Percentiles rank a stretch among this genome's conserved stretches.
Conservation (phyloP, 2,329 filamentous ascomycete species). For the Cytospora piceicola region DNA sequence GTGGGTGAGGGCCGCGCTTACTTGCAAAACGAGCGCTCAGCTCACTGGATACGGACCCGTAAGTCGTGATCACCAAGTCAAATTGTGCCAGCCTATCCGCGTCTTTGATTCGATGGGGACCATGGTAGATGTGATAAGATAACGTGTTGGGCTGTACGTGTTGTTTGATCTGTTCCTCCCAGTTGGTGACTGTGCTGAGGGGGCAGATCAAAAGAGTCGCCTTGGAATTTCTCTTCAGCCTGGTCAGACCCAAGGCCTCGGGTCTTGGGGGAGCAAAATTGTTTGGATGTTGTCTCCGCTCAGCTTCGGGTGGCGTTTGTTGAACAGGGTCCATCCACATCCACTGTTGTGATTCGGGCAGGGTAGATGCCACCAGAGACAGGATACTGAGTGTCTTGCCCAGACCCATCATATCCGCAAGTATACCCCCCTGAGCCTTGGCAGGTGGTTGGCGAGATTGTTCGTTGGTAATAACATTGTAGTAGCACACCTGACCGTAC, state of each 20-base stretch:
- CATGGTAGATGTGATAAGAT: conserved; percentile 85
- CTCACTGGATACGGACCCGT: conserved; percentile 84
- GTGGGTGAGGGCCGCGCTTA: conserved; percentile 64
- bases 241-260: conserved; percentile 52
- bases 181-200: conserved; percentile 89
- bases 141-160: conserved; percentile 71
- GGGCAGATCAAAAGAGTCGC: conserved; percentile 88
- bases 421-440: conserved; percentile 72
- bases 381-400: conserved; percentile 87
- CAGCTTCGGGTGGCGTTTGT: conserved; percentile 41
- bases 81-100: conserved; percentile 69
- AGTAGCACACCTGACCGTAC: conserved; percentile 65
- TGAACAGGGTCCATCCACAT: conserved; percentile 56
- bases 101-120: conserved; percentile 73
- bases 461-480: conserved; percentile 84
- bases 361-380: conserved; percentile 71
- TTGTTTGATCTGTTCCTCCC: conserved; percentile 87
- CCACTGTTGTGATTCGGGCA: conserved; percentile 67
- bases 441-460: conserved; percentile 62
- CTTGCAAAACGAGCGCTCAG: conserved; percentile 65
- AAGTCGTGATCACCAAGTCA: conserved; percentile 91
- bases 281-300: conserved; percentile 35
- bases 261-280: conserved; percentile 47
- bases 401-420: conserved; percentile 89
- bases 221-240: conserved; percentile 68